phyloP scores from a whole-genome alignment of 78 protist species.

The Polysphondylium violaceum region DNA sequence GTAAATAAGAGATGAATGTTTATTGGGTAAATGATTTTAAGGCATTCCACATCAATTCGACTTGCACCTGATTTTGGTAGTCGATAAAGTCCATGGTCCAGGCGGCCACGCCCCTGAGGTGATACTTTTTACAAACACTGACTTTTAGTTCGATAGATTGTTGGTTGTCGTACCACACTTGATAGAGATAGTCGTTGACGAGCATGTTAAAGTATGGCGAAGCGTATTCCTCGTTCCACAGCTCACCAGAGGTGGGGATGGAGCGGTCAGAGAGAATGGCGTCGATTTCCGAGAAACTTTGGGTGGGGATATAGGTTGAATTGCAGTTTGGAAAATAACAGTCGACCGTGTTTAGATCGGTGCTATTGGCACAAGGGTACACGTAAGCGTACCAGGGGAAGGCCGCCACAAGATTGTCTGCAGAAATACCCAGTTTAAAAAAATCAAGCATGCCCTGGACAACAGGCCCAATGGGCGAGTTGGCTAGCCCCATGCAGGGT shows the following conservation, averaged over 20 bases:
- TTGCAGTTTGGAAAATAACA: no score
- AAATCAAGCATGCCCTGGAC: constrained; percentile 38
- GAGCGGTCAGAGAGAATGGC: background rate
- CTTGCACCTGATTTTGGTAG: background rate
- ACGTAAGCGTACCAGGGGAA: constrained; percentile 82
- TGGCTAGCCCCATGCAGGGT: constrained; percentile 69
- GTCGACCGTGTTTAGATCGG: background rate
- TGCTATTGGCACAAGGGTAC: background rate
- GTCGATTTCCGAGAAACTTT: constrained; percentile 4
- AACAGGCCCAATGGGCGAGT: constrained; percentile 42
- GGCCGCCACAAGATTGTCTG: constrained; percentile 56
- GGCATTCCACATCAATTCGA: constrained; percentile 30
- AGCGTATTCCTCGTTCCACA: constrained; percentile 19
- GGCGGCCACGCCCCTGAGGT: constrained; percentile 13
- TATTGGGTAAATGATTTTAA: constrained; percentile 4
- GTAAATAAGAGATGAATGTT: no score
- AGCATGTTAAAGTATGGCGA: constrained; percentile 58
- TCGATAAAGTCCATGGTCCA: constrained; percentile 54
- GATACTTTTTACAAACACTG: background rate
- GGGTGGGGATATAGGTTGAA: no score
- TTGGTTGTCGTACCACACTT: constrained; percentile 62
- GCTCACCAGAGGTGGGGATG: constrained; percentile 2
- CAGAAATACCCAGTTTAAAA: constrained; percentile 35
- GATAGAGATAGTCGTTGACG: background rate
- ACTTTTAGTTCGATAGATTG: constrained; percentile 32